Evolutionary conservation across 2,329 filamentous ascomycete genomes (phyloP), one percentile per base, ranked within the genome.

Genomic region (Parafenestella ontariensis): DNA sequence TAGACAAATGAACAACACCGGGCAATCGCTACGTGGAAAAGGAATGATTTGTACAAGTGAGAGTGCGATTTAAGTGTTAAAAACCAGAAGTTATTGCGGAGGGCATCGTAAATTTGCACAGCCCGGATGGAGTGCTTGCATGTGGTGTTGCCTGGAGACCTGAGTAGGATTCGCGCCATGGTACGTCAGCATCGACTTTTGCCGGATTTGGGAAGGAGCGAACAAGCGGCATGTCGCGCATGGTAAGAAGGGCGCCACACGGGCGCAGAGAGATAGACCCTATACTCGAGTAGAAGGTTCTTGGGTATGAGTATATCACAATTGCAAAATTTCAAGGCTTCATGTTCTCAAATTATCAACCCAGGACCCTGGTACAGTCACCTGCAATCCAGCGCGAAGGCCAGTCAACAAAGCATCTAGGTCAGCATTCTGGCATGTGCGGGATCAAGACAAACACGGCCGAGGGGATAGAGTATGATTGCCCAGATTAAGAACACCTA

Each of bases 401-500:
- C 24, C 24, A 26, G 10, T 26, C 9, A 26, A 5, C 24, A 26
- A n/a, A n/a, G n/a, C n/a, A n/a, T n/a, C n/a, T 5, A 26, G 24
- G 24, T 26, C 24, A 26, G 24, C 24, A 26, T 26, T 6, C 5
- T 6, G 24, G 5, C 24, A 5, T 26, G 5, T 9, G 10, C 5
- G 24, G 24, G 24, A 31, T 17, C 18, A 39, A 21, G 7, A 24
- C 36, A 37, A 49, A 46, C 49, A 52, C 49, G 44, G 33, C 33
- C 41, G 41, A 29, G 24, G 47, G 52, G 55, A 52, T 51, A 52
- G 55, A 60, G 48, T 59, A 64, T 52, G 46, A 66, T 70, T 69
- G 61, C 59, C 59, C 58, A 59, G 43, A 65, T 63, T 69, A 68
- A 62, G 53, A 59, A 66, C 62, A 65, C 62, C 64, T 61, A 63